Evolutionary conservation across 1,139 yeast species (phyloP), one percentile per base, ranked within the genome.

Genomic region (Saccharomyces hybrid): DNA sequence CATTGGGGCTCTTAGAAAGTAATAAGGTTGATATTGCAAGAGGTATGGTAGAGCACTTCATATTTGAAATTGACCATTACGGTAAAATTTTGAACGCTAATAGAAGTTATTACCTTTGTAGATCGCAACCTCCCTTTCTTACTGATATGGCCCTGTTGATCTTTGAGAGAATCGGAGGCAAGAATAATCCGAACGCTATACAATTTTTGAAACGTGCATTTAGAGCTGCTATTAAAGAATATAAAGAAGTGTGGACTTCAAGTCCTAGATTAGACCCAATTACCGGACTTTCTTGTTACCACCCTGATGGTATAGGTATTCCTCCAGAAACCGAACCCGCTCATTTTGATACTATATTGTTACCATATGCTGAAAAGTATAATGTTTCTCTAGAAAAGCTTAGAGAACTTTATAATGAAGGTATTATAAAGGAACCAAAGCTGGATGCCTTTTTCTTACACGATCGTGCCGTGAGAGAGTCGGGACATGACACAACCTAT

Each of bases 241-340:
- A 95, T 67, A 72, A 79, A 55, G 79, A 81, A 0, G 90, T 93
- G 5, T 93, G 99, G 99, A 80, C 79, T 56, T 65, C 81, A 3
- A 66, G 71, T 49, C 98, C 98, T 32, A 78, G 99, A 57, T 72
- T 81, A 38, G 97, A 93, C 65, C 74, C 73, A n/a, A 74, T 66
- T n/a, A 83, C 97, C 0, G 96, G 96, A 0, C 75, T 93, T 52
- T 90, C 97, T 0, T 83, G 96, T 60, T 95, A 89, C 68, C 89
- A 88, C 64, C 97, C 99, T 0, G 86, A 81, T 56, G 98, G 98
- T 38, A 63, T 79, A 34, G 98, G 98, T 19, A 81, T 93, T 49
- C 99, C 99, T 3, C 98, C 98, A 7, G 99, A 93, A 71, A 91
- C 98, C 1, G 99, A 93, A 70, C 76, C 95, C 0, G 82, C 89